These are phyloP conservation scores for Candida xiaguanensis DNA, from an alignment of 805 yeast species.

Conservation along the genomic window DNA sequence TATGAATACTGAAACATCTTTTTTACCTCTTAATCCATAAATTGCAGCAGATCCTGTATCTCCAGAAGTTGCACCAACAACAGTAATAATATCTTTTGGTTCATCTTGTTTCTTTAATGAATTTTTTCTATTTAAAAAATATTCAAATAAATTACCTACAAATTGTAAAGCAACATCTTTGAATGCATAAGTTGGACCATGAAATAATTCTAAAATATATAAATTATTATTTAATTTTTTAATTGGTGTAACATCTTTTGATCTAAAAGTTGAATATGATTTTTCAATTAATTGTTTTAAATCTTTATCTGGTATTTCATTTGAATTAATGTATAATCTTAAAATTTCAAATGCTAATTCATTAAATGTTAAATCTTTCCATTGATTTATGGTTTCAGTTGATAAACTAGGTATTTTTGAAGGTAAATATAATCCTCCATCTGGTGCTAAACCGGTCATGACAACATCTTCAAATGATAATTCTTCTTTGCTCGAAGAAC, in stretches of 20 bases:
- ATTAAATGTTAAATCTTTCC: conserved; percentile 76
- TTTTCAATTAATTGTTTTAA: conserved; percentile 56
- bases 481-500: conserved; percentile 48
- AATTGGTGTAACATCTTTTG: conserved; percentile 85
- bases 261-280: conserved; percentile 89
- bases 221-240: conserved; percentile 59
- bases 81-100: conserved; percentile 79
- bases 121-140: conserved; percentile 77
- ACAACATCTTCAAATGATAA: conserved; percentile 77
- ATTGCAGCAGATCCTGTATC: conserved; percentile 99
- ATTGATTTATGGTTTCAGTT: conserved; percentile 50
- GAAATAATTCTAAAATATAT: conserved; percentile 87
- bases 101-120: conserved; percentile 43
- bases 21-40: conserved; percentile 94
- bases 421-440: conserved; percentile 95
- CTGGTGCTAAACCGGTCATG: conserved; percentile 89
- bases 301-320: conserved; percentile 72
- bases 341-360: conserved; percentile 85
- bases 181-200: conserved; percentile 99
- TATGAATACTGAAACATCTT: conserved; percentile 96
- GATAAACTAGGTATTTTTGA: conserved; percentile 70
- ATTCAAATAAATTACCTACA: conserved; percentile 95
- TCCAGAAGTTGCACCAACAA: conserved; percentile 98
- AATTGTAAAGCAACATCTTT: conserved; percentile 98
- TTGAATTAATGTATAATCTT: conserved; percentile 68